These are phyloP conservation scores for Aurifilum marmelostoma DNA, from an alignment of 2,329 filamentous ascomycete species.

Conservation along the genomic window DNA sequence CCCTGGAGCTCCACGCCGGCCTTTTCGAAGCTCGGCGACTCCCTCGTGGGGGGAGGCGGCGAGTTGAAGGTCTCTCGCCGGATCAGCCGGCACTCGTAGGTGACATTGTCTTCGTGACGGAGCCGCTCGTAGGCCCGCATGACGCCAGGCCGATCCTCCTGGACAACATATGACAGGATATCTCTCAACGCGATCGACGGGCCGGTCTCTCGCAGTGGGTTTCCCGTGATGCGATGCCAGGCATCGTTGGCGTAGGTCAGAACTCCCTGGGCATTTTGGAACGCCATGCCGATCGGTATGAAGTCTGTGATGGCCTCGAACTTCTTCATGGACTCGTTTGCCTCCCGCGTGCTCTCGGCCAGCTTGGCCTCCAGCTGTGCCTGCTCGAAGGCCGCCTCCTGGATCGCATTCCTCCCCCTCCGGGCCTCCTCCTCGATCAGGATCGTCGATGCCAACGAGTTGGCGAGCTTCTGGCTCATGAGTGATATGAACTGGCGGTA, in stretches of 20 bases:
- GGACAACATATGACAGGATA: slow-evolving; percentile 49
- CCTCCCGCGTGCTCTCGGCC: slow-evolving; percentile 56
- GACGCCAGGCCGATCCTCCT: slow-evolving; percentile 50
- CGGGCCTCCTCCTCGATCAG: slow-evolving; percentile 72
- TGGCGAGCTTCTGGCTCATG: slow-evolving; percentile 61
- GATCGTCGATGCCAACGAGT: slow-evolving; percentile 70
- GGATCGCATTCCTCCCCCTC: slow-evolving; percentile 57
- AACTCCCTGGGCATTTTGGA: slow-evolving; percentile 65
- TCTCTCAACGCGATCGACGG: slow-evolving; percentile 37
- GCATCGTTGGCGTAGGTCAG: slow-evolving; percentile 74
- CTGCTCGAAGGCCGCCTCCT: slow-evolving; percentile 68
- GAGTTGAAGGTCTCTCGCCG: slow-evolving; percentile 36
- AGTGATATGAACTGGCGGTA: slow-evolving; percentile 69
- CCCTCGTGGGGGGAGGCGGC: slow-evolving; percentile 36
- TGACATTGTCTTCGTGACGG: slow-evolving; percentile 42
- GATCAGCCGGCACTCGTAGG: slow-evolving; percentile 49
- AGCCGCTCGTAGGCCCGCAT: slow-evolving; percentile 47
- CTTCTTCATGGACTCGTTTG: slow-evolving; percentile 60
- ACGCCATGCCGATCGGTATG: slow-evolving; percentile 74
- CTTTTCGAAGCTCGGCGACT: slow-evolving; percentile 43
- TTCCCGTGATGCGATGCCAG: slow-evolving; percentile 58
- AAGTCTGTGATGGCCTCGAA: slow-evolving; percentile 74
- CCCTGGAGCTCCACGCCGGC: slow-evolving; percentile 40
- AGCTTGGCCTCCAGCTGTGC: slow-evolving; percentile 69
- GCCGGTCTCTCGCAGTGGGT: slow-evolving; percentile 38